These are phyloP conservation scores for Anthracocystis panici-leucophaei DNA, from an alignment of 1,284 basidiomycete genomes.

Conservation along the genomic window DNA sequence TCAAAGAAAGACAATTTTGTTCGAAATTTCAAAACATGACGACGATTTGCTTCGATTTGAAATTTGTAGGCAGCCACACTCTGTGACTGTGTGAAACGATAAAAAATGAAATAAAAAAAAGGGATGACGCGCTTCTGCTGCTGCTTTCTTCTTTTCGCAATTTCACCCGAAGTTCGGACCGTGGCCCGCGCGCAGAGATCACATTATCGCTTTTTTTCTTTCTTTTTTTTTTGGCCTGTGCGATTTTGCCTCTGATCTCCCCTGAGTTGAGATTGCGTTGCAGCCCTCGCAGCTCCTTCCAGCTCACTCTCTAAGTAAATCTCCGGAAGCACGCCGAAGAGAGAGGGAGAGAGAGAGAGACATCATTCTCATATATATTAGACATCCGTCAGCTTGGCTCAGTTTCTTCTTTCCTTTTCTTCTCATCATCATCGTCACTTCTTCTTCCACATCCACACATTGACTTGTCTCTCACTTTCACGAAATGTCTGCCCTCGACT, in stretches of 20 bases:
- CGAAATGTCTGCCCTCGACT: conserved; percentile 62
- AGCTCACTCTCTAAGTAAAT: too few relatives aligned
- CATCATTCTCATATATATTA: conserved; percentile 10
- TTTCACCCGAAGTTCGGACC: conserved; percentile 22
- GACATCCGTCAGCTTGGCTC: neutral
- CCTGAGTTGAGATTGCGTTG: too few relatives aligned
- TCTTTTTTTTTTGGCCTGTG: neutral
- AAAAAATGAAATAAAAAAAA: too few relatives aligned
- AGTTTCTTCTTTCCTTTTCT: neutral
- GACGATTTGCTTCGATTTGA: conserved; percentile 12
- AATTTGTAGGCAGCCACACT: neutral
- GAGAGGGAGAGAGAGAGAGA: neutral
- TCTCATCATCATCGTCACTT: neutral
- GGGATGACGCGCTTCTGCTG: conserved; percentile 24
- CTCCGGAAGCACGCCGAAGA: too few relatives aligned
- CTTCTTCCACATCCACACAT: conserved; percentile 4
- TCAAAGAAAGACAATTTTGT: too few relatives aligned
- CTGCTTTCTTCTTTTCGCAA: neutral
- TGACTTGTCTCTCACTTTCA: conserved; percentile 1
- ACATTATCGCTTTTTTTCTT: conserved; percentile 7
- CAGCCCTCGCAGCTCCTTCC: too few relatives aligned
- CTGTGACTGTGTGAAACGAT: neutral
- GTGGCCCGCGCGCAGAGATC: conserved; percentile 31
- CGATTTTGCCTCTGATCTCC: neutral
- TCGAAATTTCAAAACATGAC: too few relatives aligned